Evolutionary conservation across 805 yeast genomes (phyloP), one percentile per base, ranked within the genome.

Genomic region (Hagleromyces aurorensis): DNA sequence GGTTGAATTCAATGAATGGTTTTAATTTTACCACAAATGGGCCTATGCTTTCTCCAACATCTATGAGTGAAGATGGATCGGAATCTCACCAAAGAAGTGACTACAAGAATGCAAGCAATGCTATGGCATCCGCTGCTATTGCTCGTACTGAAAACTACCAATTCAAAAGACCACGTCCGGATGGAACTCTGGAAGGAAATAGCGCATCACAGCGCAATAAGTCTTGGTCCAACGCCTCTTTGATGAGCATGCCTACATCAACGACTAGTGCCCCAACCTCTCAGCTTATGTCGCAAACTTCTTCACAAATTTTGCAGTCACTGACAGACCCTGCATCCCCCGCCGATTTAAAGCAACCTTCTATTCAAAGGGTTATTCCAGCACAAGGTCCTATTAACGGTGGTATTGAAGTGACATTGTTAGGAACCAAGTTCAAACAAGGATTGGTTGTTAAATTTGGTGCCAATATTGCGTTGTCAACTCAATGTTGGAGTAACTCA

Each of bases 311-410:
- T 7, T 20, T 33, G 17, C 37, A 33, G 15, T 23, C 37, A n/a
- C 26, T 29, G 19, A 27, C 37, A n/a, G 37, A 33, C 15, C 25
- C 29, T n/a, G 12, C 30, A 4, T 25, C 36, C 7, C 27, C 13
- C 2, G 21, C 25, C 8, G 25, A 33, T 14, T 24, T 33, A 7
- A 25, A 16, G 17, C 37, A 33, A 19, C 93, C 93, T 1, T 52
- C 69, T 0, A 78, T 89, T 30, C 89, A 85, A 53, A 69, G 95
- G 35, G 79, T 91, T 7, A 87, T 91, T 34, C 99, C 99, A 1
- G 79, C 93, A 0, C 91, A 83, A 54, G 99, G 99, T 3, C 94
- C 96, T 7, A 71, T 86, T 8, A 70, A 95, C 40, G 99, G 99
- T 42, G 99, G 98, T 11, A 78, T 87, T 23, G 99, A 91, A 55